These are phyloP conservation scores for Lenzites betulinus DNA, from an alignment of 768 basidiomycete species.

Conservation along the genomic window DNA sequence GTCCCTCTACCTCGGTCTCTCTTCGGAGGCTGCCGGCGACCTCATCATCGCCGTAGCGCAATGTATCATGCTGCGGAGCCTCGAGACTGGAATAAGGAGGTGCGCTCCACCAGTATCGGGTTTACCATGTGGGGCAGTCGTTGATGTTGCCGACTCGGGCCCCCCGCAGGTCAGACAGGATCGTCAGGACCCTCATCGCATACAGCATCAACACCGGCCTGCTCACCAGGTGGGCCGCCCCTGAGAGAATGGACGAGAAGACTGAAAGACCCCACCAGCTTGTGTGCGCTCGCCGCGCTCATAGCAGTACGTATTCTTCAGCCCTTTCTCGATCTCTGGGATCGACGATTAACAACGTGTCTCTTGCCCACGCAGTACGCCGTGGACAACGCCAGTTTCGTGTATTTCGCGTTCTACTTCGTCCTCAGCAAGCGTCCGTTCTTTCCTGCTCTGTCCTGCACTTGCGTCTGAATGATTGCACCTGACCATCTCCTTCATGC, in stretches of 20 bases:
- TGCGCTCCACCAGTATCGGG: not conserved
- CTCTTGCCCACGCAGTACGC: slow-evolving; percentile 5
- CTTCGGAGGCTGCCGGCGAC: slow-evolving; percentile 10
- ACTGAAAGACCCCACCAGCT: not conserved
- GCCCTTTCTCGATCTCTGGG: not conserved
- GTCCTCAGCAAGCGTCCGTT: slow-evolving; percentile 21
- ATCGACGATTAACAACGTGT: not conserved
- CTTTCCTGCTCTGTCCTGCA: not conserved
- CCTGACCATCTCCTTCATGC: not conserved
- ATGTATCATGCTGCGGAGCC: slow-evolving; percentile 9
- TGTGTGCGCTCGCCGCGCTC: slow-evolving; percentile 17
- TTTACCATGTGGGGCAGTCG: too few relatives aligned
- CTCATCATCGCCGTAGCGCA: slow-evolving; percentile 12
- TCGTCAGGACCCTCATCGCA: slow-evolving; percentile 13
- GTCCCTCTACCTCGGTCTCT: slow-evolving; percentile 18
- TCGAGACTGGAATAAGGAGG: slow-evolving; percentile 17
- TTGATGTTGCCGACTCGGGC: too few relatives aligned
- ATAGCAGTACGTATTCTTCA: slow-evolving; percentile 5
- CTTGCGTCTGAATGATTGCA: not conserved
- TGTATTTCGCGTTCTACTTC: slow-evolving; percentile 23
- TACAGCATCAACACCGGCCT: slow-evolving; percentile 4
- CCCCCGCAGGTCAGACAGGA: not conserved
- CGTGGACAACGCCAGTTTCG: slow-evolving; percentile 5
- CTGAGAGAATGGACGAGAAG: not conserved
- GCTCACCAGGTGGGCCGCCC: slow-evolving; percentile 13